Evolutionary conservation across 306 rosid genomes (phyloP).

Genomic region (Rosa chinensis): DNA sequence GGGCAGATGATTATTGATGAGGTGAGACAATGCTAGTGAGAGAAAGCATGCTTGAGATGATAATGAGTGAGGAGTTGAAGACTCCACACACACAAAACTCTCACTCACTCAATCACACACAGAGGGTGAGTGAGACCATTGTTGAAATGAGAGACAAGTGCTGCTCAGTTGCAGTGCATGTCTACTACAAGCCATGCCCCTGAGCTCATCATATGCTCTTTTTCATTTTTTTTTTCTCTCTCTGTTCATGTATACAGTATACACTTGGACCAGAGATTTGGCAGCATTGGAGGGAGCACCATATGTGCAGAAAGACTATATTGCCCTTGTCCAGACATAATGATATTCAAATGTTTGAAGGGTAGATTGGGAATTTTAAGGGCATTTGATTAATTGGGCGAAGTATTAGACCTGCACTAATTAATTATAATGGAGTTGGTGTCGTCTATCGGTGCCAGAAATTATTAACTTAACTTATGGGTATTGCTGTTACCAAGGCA

Average conservation of each 20-base stretch:
- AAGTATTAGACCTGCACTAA: neutral
- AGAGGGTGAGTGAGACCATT: neutral
- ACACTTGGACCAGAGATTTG: constrained; percentile 19
- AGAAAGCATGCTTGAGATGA: constrained; percentile 27
- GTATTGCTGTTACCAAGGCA: constrained; percentile 20
- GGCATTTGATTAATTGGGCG: constrained; percentile 13
- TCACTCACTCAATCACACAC: constrained; percentile 22
- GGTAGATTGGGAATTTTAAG: neutral
- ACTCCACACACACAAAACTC: neutral
- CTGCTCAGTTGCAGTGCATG: constrained; percentile 24
- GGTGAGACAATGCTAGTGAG: constrained; percentile 22
- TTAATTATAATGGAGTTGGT: constrained; percentile 15
- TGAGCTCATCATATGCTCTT: constrained; percentile 31
- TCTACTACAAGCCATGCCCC: constrained; percentile 27
- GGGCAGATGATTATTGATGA: neutral
- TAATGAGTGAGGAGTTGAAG: neutral
- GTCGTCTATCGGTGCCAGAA: constrained; percentile 4
- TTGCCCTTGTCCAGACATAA: neutral
- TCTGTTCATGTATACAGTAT: too few species aligned
- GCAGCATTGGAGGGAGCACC: constrained; percentile 24
- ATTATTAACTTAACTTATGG: constrained; percentile 3
- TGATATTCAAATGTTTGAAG: neutral
- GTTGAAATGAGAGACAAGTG: constrained; percentile 21
- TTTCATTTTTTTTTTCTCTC: neutral
- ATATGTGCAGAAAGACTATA: neutral